These are phyloP conservation scores for Triticum monococcum DNA, from an alignment of 176 grass and related monocot genomes.

Conservation along the genomic window DNA sequence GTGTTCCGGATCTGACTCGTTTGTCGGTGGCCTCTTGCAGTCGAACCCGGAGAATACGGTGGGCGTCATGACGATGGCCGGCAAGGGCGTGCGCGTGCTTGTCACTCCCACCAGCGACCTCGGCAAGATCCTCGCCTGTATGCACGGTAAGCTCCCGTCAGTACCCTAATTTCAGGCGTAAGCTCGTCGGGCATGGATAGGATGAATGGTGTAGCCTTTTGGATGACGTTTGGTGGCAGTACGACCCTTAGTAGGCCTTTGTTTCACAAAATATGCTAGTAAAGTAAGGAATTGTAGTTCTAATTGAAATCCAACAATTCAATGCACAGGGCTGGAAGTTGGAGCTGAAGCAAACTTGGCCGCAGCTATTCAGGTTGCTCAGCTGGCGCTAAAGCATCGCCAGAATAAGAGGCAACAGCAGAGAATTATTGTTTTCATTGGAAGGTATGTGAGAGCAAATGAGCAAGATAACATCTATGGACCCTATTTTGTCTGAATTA, in stretches of 20 bases:
- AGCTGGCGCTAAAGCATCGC: conserved; percentile 92
- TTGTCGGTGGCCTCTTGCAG: conserved; percentile 43
- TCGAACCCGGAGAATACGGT: conserved; percentile 99
- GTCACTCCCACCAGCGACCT: conserved; percentile 99
- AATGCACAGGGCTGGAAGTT: conserved; percentile 72
- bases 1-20: conserved; percentile 21
- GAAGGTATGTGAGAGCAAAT: conserved; percentile 53
- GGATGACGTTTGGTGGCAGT: not conserved
- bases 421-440: conserved; percentile 93
- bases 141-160: conserved; percentile 68
- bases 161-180: not conserved
- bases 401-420: conserved; percentile 99
- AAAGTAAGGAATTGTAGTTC: not conserved
- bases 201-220: not conserved
- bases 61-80: conserved; percentile 96
- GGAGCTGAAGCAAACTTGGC: conserved; percentile 89
- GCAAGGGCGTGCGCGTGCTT: conserved; percentile 92
- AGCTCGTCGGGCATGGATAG: not conserved
- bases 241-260: not conserved
- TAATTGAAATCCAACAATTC: conserved; percentile 5
- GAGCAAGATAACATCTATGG: not conserved
- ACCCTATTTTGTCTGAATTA: not conserved
- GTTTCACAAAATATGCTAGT: not conserved
- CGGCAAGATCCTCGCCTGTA: conserved; percentile 97
- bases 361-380: conserved; percentile 89